These are phyloP conservation scores for Ligustrum vulgare DNA, from an alignment of 257 asterid species.

Conservation along the genomic window DNA sequence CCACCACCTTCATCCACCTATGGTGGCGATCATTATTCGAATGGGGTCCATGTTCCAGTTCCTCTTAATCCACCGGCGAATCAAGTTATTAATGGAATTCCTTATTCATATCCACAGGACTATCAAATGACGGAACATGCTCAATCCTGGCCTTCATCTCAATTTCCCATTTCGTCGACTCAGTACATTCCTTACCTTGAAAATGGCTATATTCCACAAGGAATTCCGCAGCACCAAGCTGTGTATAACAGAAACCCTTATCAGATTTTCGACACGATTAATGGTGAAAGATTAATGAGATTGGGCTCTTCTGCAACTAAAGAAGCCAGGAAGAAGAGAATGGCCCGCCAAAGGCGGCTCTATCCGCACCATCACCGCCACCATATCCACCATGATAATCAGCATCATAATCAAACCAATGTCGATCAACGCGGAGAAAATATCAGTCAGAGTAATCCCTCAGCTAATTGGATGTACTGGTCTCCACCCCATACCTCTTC, in stretches of 20 bases:
- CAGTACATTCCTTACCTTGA: slow-evolving; percentile 45
- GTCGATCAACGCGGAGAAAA: slow-evolving; percentile 29
- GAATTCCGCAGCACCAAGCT: slow-evolving; percentile 32
- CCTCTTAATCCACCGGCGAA: slow-evolving; percentile 15
- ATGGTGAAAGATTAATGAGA: slow-evolving; percentile 50
- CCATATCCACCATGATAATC: slow-evolving; percentile 24
- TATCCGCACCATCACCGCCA: slow-evolving; percentile 50
- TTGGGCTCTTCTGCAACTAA: slow-evolving; percentile 71
- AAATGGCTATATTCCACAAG: neutral
- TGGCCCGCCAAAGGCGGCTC: slow-evolving; percentile 76
- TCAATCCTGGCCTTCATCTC: slow-evolving; percentile 46
- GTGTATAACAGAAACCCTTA: slow-evolving; percentile 36
- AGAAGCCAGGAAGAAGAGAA: slow-evolving; percentile 92
- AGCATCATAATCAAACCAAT: slow-evolving; percentile 29
- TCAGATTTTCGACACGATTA: slow-evolving; percentile 45
- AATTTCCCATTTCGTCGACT: slow-evolving; percentile 31
- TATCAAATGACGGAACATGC: slow-evolving; percentile 48
- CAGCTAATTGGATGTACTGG: slow-evolving; percentile 58
- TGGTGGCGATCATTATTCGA: slow-evolving; percentile 32
- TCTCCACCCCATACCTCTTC: slow-evolving; percentile 26
- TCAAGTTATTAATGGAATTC: slow-evolving; percentile 43
- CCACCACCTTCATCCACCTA: slow-evolving; percentile 27
- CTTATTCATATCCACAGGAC: slow-evolving; percentile 32
- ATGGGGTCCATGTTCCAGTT: slow-evolving; percentile 7
- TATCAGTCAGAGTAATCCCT: slow-evolving; percentile 21